phyloP scores from a whole-genome alignment of 768 basidiomycete genomes.

The Cytidiella melzeri region DNA sequence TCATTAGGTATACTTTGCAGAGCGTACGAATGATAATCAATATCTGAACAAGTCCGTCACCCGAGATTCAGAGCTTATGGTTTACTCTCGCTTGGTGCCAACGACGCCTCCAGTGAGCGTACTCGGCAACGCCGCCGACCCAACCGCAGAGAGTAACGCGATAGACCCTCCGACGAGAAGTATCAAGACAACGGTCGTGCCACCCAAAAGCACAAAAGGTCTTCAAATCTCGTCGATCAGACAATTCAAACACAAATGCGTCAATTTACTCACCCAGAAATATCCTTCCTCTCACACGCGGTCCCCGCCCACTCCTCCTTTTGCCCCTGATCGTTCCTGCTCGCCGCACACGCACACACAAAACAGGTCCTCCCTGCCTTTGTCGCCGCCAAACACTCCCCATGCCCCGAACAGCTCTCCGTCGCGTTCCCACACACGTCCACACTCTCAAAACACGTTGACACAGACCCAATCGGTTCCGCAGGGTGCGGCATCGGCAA shows the following conservation, averaged over 20 bases:
- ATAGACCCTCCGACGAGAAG: conserved; percentile 64
- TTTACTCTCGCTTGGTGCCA: conserved; percentile 46
- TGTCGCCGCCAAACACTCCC: conserved; percentile 54
- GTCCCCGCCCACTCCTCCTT: conserved; percentile 69
- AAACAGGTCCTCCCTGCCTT: conserved; percentile 54
- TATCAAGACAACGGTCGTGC: conserved; percentile 59
- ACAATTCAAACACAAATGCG: background rate
- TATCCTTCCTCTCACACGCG: conserved; percentile 71
- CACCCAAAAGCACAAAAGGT: conserved; percentile 67
- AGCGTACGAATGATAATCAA: too few species aligned
- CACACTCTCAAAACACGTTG: conserved; percentile 54
- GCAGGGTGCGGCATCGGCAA: conserved; percentile 36
- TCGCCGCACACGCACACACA: conserved; percentile 39
- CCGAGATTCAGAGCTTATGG: too few species aligned
- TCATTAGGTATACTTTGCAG: too few species aligned
- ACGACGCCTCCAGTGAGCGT: conserved; percentile 60
- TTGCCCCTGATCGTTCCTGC: conserved; percentile 47
- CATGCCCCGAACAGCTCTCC: conserved; percentile 61
- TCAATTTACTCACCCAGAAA: conserved; percentile 61
- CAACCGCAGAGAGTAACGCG: conserved; percentile 57
- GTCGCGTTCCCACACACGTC: conserved; percentile 59
- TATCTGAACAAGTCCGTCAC: too few species aligned
- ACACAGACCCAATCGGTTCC: conserved; percentile 50
- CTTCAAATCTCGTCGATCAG: conserved; percentile 29
- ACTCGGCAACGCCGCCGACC: conserved; percentile 61